Evolutionary conservation across 176 grass and related monocot species (phyloP), one percentile per base, ranked within the genome.

Genomic region (Aegilops bicornis): DNA sequence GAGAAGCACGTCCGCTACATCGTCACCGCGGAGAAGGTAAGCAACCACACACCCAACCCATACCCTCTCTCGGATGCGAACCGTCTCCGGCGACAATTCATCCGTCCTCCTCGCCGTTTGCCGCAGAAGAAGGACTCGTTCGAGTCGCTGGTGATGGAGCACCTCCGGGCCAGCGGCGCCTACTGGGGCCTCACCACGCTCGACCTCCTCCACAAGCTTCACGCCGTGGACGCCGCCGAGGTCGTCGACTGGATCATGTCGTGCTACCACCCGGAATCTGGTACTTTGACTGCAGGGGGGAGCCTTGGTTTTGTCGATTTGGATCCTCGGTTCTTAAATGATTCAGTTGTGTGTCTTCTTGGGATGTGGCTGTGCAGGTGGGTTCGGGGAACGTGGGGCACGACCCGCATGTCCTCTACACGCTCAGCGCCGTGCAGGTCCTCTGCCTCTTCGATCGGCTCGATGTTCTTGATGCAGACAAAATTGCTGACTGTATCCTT

Each of bases 131-230:
- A 98, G 85, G 96, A 95, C 82, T 92, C 92, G 20, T 95, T 98
- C 45, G 91, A 94, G 82, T 93, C 93, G 33, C 76, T 94, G 63
- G 86, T 92, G 80, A 94, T 92, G 89, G 96, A 98, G 88, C 96
- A 98, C 88, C 66, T 98, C 39, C 87, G 96, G 40, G 52, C 91
- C 42, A 95, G 89, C 84, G 96, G 96, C 67, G 96, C 93, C 13
- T 98, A 95, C 85, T 98, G 96, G 96, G 96, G 96, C 23, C 89
- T 98, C 71, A 94, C 93, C 77, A 89, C 96, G 64, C 93, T 98
- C 10, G 93, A 92, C 70, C 86, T 98, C 71, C 93, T 98, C 79
- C 90, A 94, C 84, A 94, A 88, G 77, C 82, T 95, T 64, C 75
- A 69, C 47, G 88, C 93, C 25, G 91, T 98, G n/a, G 87, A 95